A percentile compares a stretch with the other conserved stretches of the same genome.
phyloP scores from a whole-genome alignment of 1,284 basidiomycete species.

The Tremellales sp. region DNA sequence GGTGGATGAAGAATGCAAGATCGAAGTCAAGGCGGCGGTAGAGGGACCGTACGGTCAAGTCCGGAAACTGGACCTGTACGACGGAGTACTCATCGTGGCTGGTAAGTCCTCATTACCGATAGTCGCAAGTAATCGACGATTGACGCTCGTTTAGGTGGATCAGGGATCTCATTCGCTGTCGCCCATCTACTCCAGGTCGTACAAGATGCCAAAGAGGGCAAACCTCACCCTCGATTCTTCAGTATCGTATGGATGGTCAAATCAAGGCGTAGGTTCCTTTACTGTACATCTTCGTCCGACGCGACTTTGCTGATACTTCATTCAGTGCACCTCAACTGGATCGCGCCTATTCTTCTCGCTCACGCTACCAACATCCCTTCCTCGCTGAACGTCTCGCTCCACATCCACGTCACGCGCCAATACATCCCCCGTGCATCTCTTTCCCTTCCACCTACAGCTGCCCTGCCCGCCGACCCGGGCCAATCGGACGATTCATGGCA shows the following conservation, averaged over 20 bases:
- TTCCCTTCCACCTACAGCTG: slow-evolving; percentile 4
- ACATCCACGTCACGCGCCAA: slow-evolving; percentile 26
- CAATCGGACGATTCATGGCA: slow-evolving; percentile 2
- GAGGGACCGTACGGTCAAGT: slow-evolving; percentile 43
- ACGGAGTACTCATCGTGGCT: slow-evolving; percentile 36
- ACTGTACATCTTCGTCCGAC: not conserved
- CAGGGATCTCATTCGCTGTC: slow-evolving; percentile 38
- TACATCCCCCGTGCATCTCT: slow-evolving; percentile 11
- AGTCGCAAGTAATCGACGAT: not conserved
- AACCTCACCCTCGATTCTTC: slow-evolving; percentile 22
- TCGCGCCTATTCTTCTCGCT: slow-evolving; percentile 19
- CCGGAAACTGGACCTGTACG: slow-evolving; percentile 18
- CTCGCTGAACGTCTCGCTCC: slow-evolving; percentile 14
- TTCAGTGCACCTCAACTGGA: slow-evolving; percentile 32
- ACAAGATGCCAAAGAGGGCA: slow-evolving; percentile 20
- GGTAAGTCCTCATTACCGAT: slow-evolving; percentile 31
- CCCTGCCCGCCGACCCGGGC: slow-evolving; percentile 9
- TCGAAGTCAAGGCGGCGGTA: slow-evolving; percentile 26
- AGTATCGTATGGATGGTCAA: slow-evolving; percentile 40
- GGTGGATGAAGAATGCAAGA: slow-evolving; percentile 15
- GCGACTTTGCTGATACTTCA: too few relatives aligned
- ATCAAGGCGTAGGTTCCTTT: slow-evolving; percentile 16
- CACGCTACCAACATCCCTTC: slow-evolving; percentile 16
- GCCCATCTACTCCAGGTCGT: slow-evolving; percentile 32
- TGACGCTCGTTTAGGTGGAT: slow-evolving; percentile 37